A percentile compares a stretch with the other conserved stretches of the same genome.
Evolutionary conservation across 176 grass and related monocot species (phyloP).

Genomic region (Oropetium thomaeum): DNA sequence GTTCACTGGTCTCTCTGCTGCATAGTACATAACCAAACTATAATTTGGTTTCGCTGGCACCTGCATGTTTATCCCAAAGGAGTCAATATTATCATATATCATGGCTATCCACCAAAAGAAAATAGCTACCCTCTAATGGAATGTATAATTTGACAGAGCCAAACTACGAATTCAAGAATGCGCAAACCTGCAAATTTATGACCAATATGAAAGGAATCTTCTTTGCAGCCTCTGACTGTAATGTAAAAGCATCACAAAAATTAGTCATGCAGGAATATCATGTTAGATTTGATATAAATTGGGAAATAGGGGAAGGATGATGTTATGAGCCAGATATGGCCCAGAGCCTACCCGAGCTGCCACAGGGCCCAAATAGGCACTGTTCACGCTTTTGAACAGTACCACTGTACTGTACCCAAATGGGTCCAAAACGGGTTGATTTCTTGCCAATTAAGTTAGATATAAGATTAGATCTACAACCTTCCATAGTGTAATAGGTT

Average conservation of each 20-base stretch:
- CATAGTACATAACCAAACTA: slow-evolving; percentile 87
- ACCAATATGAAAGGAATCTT: slow-evolving; percentile 88
- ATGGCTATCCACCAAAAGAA: background rate
- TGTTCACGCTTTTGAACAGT: no score
- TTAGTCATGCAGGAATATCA: slow-evolving; percentile 20
- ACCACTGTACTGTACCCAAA: no score
- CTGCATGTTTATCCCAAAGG: slow-evolving; percentile 47
- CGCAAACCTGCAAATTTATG: slow-evolving; percentile 83
- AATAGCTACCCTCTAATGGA: background rate
- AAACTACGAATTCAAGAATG: slow-evolving; percentile 8
- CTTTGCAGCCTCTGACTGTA: slow-evolving; percentile 85
- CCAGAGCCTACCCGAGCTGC: no score
- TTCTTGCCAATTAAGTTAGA: no score
- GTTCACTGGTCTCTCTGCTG: slow-evolving; percentile 70
- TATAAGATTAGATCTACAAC: no score
- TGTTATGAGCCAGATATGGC: no score
- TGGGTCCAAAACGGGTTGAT: no score
- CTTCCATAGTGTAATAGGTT: no score
- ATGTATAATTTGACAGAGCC: background rate
- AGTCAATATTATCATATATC: slow-evolving; percentile 20
- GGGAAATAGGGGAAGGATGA: no score
- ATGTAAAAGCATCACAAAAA: slow-evolving; percentile 31
- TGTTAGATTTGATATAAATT: no score
- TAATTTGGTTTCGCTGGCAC: slow-evolving; percentile 96
- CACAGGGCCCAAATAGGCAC: no score